Evolutionary conservation across 2,329 filamentous ascomycete species (phyloP).

Genomic region (Dactylellina cionopaga): DNA sequence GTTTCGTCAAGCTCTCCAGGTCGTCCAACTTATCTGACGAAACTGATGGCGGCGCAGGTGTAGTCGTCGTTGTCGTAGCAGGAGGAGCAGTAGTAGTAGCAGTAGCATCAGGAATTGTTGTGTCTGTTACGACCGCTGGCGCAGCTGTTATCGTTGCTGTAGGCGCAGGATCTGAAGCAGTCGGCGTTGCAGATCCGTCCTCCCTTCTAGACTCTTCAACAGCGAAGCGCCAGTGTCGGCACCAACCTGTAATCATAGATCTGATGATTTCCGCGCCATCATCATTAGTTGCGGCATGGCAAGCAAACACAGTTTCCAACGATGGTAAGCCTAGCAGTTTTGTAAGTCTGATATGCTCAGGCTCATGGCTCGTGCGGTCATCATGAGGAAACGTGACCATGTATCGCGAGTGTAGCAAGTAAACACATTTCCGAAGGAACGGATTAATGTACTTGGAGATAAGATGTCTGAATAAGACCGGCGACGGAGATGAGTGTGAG

Average conservation of each 20-base stretch:
- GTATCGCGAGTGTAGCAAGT: constrained; percentile 87
- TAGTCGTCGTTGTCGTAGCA: not conserved
- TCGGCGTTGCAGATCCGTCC: constrained; percentile 44
- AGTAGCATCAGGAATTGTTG: no score
- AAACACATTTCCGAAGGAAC: constrained; percentile 84
- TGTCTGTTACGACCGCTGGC: no score
- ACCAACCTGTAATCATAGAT: constrained; percentile 63
- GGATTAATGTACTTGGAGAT: constrained; percentile 85
- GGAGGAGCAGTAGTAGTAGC: not conserved
- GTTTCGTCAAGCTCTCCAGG: constrained; percentile 7
- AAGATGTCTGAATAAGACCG: constrained; percentile 53
- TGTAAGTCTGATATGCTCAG: constrained; percentile 84
- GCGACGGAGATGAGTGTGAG: constrained; percentile 15
- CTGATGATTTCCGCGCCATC: constrained; percentile 62
- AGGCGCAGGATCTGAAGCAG: constrained; percentile 28
- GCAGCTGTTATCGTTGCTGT: no score
- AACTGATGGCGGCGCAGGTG: constrained; percentile 59
- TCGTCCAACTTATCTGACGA: constrained; percentile 3
- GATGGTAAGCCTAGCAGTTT: constrained; percentile 78
- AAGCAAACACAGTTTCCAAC: constrained; percentile 79
- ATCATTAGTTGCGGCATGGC: constrained; percentile 63
- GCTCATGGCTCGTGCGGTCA: constrained; percentile 60
- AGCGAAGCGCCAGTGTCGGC: constrained; percentile 50
- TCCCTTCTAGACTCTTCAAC: constrained; percentile 53
- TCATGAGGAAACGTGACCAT: constrained; percentile 86